phyloP scores from a whole-genome alignment of 345 rosid genomes.

The Brassica rapa region DNA sequence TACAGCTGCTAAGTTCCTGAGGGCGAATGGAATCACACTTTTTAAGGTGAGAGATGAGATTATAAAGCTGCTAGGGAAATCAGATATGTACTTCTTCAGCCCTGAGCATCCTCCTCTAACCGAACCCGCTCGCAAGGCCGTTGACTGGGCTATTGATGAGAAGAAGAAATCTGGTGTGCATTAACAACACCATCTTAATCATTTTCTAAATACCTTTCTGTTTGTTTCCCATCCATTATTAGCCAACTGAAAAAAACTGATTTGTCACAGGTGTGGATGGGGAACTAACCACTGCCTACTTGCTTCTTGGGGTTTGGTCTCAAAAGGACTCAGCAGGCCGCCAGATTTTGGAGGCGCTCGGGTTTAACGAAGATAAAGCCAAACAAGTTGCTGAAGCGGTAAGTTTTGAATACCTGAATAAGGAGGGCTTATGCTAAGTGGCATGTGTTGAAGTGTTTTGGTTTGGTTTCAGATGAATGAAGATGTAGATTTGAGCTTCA shows the following conservation, averaged over 20 bases:
- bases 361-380: slow-evolving; percentile 85
- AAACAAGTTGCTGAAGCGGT: slow-evolving; percentile 65
- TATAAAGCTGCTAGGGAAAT: slow-evolving; percentile 71
- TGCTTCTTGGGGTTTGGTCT: slow-evolving; percentile 84
- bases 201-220: background rate
- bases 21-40: slow-evolving; percentile 76
- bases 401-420: slow-evolving; percentile 36
- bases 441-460: background rate
- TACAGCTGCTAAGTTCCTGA: slow-evolving; percentile 80
- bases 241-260: slow-evolving; percentile 17
- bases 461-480: slow-evolving; percentile 58
- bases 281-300: slow-evolving; percentile 71
- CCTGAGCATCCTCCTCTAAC: slow-evolving; percentile 91
- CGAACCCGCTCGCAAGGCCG: slow-evolving; percentile 75
- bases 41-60: slow-evolving; percentile 75
- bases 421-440: slow-evolving; percentile 8
- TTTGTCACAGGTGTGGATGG: slow-evolving; percentile 59
- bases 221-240: slow-evolving; percentile 21
- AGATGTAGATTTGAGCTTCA: slow-evolving; percentile 52
- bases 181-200: slow-evolving; percentile 2
- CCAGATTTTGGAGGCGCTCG: slow-evolving; percentile 57
- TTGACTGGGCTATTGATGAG: slow-evolving; percentile 87
- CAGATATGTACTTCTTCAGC: slow-evolving; percentile 69
- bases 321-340: slow-evolving; percentile 82
- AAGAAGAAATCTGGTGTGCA: slow-evolving; percentile 80